Conservation (phyloP, 139 green algal species). For the Chlorella sp. region DNA sequence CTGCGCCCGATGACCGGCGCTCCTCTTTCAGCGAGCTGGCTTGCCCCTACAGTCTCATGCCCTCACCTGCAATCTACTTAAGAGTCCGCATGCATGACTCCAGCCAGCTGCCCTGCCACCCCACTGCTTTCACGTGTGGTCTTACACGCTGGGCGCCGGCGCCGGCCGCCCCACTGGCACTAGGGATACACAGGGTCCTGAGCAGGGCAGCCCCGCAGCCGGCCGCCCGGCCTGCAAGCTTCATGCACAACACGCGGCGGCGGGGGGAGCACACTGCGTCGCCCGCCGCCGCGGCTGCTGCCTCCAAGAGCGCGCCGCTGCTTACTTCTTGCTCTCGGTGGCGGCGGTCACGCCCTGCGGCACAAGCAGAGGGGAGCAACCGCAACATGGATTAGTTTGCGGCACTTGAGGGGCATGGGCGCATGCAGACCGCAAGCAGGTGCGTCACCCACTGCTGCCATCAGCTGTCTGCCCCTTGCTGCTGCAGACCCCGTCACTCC, state of each 20-base stretch:
- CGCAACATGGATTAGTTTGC: too few relatives aligned
- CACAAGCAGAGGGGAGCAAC: too few relatives aligned
- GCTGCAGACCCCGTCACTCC: too few relatives aligned
- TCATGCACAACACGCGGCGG: background rate
- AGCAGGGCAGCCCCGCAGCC: background rate
- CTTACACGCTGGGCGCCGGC: background rate
- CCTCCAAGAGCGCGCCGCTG: background rate
- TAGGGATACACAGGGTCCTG: background rate
- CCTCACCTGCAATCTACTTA: too few relatives aligned
- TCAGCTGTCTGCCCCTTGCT: too few relatives aligned
- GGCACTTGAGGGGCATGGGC: too few relatives aligned
- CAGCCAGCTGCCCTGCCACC: too few relatives aligned
- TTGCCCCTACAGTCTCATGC: too few relatives aligned
- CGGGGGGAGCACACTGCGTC: background rate
- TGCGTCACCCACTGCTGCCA: background rate
- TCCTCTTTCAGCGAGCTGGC: too few relatives aligned
- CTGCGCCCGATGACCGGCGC: too few relatives aligned
- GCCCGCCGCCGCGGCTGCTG: background rate
- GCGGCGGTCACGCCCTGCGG: constrained; percentile 8
- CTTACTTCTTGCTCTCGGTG: constrained; percentile 39
- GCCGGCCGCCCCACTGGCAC: background rate
- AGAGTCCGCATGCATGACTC: too few relatives aligned
- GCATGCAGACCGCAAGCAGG: background rate
- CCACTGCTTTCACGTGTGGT: background rate
- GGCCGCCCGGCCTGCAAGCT: background rate